These are phyloP conservation scores for Helenozyma baotianmanensis DNA, from an alignment of 805 yeast species.

Conservation along the genomic window DNA sequence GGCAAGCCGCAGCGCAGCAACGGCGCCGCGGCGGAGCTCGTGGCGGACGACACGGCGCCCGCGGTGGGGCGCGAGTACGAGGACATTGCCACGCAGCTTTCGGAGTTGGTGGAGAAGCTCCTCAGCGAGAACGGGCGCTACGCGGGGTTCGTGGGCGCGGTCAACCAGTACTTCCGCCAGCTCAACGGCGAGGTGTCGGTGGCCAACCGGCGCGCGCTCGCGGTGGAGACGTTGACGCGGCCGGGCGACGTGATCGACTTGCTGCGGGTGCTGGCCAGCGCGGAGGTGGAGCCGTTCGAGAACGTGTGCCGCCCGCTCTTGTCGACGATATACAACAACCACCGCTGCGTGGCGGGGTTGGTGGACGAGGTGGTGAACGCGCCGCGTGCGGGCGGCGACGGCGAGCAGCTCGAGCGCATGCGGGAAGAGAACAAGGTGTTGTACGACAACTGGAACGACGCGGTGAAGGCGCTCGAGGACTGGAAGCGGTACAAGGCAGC, in stretches of 20 bases:
- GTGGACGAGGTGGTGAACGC: conserved; percentile 6
- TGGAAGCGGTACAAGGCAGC: conserved; percentile 31
- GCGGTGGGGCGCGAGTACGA: conserved; percentile 25
- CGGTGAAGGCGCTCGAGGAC: conserved; percentile 34
- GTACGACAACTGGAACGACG: conserved; percentile 35
- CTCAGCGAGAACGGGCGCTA: conserved; percentile 35
- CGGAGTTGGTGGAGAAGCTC: conserved; percentile 32
- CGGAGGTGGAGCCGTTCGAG: conserved; percentile 35
- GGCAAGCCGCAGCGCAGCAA: conserved; percentile 30
- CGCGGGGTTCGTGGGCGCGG: conserved; percentile 23
- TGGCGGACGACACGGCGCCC: background rate
- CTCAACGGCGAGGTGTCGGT: conserved; percentile 16
- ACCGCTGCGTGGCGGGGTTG: conserved; percentile 24
- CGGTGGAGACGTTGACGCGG: conserved; percentile 7
- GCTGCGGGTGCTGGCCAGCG: conserved; percentile 12
- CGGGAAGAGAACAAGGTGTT: conserved; percentile 30
- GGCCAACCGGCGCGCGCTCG: conserved; percentile 1
- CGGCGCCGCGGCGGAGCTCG: conserved; percentile 1
- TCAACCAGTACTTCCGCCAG: conserved; percentile 25
- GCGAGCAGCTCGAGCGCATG: conserved; percentile 18
- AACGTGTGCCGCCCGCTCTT: conserved; percentile 30
- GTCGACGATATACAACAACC: conserved; percentile 30
- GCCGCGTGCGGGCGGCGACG: conserved; percentile 3
- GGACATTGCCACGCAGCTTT: conserved; percentile 27
- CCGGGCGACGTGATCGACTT: conserved; percentile 32